Evolutionary conservation across 805 yeast species (phyloP), one percentile per base, ranked within the genome.

Genomic region (Blastobotrys chiropterorum): DNA sequence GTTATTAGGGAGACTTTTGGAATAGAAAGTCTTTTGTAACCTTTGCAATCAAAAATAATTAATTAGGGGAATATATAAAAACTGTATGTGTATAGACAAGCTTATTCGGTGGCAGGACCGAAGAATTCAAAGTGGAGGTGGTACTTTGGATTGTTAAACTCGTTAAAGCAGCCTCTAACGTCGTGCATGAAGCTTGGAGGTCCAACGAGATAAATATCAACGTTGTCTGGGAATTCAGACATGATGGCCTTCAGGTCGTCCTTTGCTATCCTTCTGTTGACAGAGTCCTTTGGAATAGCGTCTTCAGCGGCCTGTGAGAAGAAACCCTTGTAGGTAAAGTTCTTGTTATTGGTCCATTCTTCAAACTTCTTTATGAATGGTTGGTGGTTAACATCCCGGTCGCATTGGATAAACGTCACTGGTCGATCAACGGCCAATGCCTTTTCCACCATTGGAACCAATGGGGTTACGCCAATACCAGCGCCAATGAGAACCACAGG

Each of bases 401-500:
- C 70, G 16, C 76, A 72, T 57, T 72, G 67, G 44, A 64, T 58
- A 46, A 75, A 59, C 6, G 54, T 59, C n/a, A 72, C 73, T 2
- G 57, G 50, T 50, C 66, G 66, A 5, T 67, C 70, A 4, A 38
- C 49, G 2, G 31, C 38, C 13, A 41, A 41, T 26, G 64, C 65
- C 8, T 53, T 53, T 5, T 60, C 47, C 16, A 74, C 62, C 62
- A 82, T 75, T 4, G 86, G 71, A 34, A 83, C 59, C 31, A 80
- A 52, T 34, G 90, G 89, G 3, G 89, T 84, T 48, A 80, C 78
- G 55, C 88, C 89, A 51, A 81, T 80, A 49, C 89, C 90, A 46
- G 82, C 85, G 17, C 80, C 72, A 50, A 81, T 67, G 26, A 82
- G 63, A 1, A 75, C 70, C 17, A 72, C 61, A 21, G 73, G 71